Evolutionary conservation across 2,329 filamentous ascomycete species (phyloP).

Genomic region (Penicillium fuscoglaucum): DNA sequence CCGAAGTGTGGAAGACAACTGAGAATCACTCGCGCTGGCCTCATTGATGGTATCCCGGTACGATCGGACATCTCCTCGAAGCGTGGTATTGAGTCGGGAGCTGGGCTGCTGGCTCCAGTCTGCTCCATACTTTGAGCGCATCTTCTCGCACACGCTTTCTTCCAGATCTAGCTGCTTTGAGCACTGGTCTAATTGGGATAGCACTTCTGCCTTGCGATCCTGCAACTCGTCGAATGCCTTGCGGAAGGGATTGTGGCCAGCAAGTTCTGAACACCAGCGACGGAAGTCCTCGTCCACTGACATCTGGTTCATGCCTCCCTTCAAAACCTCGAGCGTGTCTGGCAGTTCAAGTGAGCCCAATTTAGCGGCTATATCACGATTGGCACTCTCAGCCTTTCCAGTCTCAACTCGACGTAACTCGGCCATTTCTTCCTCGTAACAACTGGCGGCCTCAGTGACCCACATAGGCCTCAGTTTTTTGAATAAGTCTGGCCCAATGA

Average conservation of each 20-base stretch:
- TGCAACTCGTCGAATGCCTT: constrained; percentile 77
- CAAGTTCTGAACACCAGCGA: constrained; percentile 90
- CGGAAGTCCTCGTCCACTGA: constrained; percentile 87
- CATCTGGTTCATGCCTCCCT: constrained; percentile 87
- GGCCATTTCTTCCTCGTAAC: constrained; percentile 98
- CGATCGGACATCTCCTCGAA: constrained; percentile 81
- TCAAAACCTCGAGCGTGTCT: constrained; percentile 83
- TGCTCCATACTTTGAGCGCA: constrained; percentile 92
- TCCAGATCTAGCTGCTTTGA: constrained; percentile 93
- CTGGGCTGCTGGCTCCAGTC: constrained; percentile 99
- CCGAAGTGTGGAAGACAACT: constrained; percentile 77
- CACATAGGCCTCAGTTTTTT: constrained; percentile 94
- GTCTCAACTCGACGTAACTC: constrained; percentile 92
- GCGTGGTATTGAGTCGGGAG: constrained; percentile 79
- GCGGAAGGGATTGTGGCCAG: constrained; percentile 76
- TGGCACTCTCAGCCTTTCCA: constrained; percentile 87
- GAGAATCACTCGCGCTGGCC: constrained; percentile 79
- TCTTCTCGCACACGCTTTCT: constrained; percentile 97
- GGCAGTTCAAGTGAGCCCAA: constrained; percentile 91
- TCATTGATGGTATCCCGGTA: constrained; percentile 89
- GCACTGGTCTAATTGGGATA: constrained; percentile 72
- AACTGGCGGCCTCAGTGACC: constrained; percentile 91
- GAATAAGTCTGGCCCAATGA: constrained; percentile 96
- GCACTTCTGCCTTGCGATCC: constrained; percentile 72
- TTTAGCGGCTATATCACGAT: constrained; percentile 93